Evolutionary conservation across 208 protist genomes (phyloP), one percentile per base, ranked within the genome.

Genomic region (Lotmaria passim): DNA sequence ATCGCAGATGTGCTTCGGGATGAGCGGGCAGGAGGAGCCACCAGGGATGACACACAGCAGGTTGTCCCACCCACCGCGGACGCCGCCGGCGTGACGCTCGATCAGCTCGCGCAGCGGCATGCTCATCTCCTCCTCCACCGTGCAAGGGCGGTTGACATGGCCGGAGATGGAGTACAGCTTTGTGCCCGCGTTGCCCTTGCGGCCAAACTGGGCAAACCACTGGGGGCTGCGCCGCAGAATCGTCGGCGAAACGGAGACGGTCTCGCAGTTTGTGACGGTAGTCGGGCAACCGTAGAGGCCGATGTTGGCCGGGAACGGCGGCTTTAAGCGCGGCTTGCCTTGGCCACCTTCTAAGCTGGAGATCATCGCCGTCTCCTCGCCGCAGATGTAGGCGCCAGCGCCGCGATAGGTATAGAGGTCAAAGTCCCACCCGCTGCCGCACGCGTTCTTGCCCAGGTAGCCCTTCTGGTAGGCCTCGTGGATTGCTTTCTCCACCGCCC

Each of bases 191-290:
- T 99, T 99, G 73, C 98, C 98, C 62, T 98, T 95, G 60, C 98
- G 89, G 38, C 98, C 98, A 72, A 99, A 98, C 21, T 84, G 85
- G 3, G 96, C 73, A 70, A 99, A 99, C 98, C 98, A 99, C 73
- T 90, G 59, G 44, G 90, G 90, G 21, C 91, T 83, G 39, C 93
- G 92, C 55, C 98, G 92, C 33, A 98, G 82, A 67, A 99, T 99
- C 21, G 98, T 98, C 43, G 97, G 97, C 0, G 95, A 61, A 4
- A 99, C 97, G n/a, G 97, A 88, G 10, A 99, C 97, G 10, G 98
- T 99, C 81, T 99, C 98, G 56, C 99, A 98, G 73, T 99, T 99
- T 51, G 98, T 99, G 11, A 99, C 98, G 17, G 98, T 99, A 4
- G 98, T 99, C 30, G 98, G 98, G 88, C 98, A 99, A 44, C 97